A percentile compares a stretch with the other conserved stretches of the same genome.
phyloP scores from a whole-genome alignment of 306 rosid genomes.

The Betula pendula region DNA sequence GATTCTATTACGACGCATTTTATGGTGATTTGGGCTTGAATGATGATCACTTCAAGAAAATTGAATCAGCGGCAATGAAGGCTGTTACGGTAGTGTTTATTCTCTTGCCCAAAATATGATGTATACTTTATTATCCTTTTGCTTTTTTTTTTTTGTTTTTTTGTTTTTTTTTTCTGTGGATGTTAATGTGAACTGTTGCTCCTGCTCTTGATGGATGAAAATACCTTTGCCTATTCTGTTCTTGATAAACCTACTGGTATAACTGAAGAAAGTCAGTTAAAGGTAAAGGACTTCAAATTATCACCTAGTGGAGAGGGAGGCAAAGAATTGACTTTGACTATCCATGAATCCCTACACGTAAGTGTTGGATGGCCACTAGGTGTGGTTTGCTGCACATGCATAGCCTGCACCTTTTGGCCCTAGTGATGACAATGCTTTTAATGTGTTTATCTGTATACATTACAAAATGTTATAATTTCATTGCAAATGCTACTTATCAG shows the following conservation, averaged over 20 bases:
- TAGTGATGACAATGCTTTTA: neutral
- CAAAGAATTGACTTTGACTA: neutral
- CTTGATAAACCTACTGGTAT: neutral
- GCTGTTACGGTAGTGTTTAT: constrained; percentile 64
- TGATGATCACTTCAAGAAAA: constrained; percentile 85
- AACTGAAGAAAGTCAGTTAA: neutral
- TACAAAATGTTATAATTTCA: neutral
- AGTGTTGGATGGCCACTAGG: neutral
- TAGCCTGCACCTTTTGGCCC: neutral
- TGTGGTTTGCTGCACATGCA: neutral
- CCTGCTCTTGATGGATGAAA: neutral
- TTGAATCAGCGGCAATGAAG: constrained; percentile 62
- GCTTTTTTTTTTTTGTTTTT: neutral
- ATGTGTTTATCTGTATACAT: neutral
- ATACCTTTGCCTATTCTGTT: neutral
- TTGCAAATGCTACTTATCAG: neutral
- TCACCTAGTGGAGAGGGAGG: neutral
- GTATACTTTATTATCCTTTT: neutral
- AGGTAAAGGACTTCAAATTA: neutral
- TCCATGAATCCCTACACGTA: neutral
- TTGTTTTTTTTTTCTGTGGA: neutral
- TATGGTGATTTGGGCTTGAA: constrained; percentile 89
- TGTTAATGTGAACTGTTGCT: neutral
- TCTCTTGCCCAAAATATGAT: constrained; percentile 10
- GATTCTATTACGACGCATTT: constrained; percentile 90